Conservation (phyloP, 768 basidiomycete species). For the Flagelloscypha sp. region DNA sequence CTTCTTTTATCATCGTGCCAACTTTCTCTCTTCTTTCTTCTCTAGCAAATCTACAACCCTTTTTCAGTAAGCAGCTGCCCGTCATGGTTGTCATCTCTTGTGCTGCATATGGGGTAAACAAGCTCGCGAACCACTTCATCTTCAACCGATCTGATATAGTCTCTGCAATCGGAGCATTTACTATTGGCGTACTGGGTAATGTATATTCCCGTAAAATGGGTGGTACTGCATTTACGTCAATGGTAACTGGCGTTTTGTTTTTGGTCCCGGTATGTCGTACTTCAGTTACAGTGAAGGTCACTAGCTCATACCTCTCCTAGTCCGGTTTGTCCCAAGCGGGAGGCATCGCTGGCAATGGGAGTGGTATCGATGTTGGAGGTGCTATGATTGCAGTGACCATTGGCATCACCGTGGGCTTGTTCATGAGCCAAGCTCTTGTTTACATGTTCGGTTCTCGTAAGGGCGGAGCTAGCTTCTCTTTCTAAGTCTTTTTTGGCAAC, state of each 20-base stretch:
- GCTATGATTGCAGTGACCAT: conserved; percentile 89
- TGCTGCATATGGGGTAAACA: conserved; percentile 70
- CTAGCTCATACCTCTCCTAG: conserved; percentile 25
- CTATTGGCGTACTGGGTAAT: conserved; percentile 71
- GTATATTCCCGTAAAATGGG: conserved; percentile 75
- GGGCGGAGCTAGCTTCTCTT: conserved; percentile 79
- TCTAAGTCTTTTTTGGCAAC: no score
- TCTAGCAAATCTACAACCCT: conserved; percentile 70
- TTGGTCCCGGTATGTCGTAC: conserved; percentile 65
- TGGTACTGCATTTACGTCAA: conserved; percentile 83
- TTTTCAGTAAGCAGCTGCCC: conserved; percentile 59
- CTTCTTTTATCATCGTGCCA: conserved; percentile 68
- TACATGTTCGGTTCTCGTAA: conserved; percentile 82
- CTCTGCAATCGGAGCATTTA: conserved; percentile 79
- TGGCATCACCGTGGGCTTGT: conserved; percentile 83
- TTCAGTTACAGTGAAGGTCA: conserved; percentile 2
- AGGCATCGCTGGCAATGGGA: conserved; percentile 73
- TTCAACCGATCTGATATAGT: conserved; percentile 80
- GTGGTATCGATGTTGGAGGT: conserved; percentile 76
- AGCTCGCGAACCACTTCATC: conserved; percentile 76
- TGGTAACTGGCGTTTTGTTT: conserved; percentile 86
- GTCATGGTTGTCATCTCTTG: conserved; percentile 86
- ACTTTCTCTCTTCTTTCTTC: conserved; percentile 65
- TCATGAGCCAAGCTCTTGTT: conserved; percentile 81
- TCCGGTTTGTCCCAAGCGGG: conserved; percentile 83